phyloP scores from a whole-genome alignment of 208 protist genomes.

The Crithidia mellificae region DNA sequence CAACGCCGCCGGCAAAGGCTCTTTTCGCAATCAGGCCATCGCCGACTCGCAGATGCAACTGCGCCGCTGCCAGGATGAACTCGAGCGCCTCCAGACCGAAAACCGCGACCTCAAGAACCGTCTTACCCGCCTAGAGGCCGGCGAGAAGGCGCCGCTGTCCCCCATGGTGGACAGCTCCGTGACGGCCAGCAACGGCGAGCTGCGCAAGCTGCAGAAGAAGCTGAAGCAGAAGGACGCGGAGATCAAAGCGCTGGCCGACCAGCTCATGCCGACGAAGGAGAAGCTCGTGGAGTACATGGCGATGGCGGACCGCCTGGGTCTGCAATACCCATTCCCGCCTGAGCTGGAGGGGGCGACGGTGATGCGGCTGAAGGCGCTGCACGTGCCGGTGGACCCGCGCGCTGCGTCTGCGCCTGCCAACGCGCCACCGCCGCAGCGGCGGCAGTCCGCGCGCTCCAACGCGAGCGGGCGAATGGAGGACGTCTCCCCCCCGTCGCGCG shows the following conservation, averaged over 20 bases:
- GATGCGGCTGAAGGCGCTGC: constrained; percentile 59
- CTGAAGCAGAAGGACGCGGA: constrained; percentile 55
- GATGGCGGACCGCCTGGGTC: constrained; percentile 76
- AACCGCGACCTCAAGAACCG: constrained; percentile 28
- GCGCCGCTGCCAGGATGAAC: constrained; percentile 42
- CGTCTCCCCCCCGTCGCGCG: constrained; percentile 9
- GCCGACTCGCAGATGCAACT: constrained; percentile 44
- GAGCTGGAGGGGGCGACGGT: constrained; percentile 66
- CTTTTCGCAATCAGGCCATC: constrained; percentile 26
- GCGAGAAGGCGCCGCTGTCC: not conserved
- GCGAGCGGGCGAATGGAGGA: not conserved
- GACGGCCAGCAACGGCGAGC: constrained; percentile 7
- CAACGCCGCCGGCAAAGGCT: constrained; percentile 11
- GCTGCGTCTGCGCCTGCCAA: constrained; percentile 24
- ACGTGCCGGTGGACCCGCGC: constrained; percentile 28
- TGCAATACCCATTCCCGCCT: constrained; percentile 79
- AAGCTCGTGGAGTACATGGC: constrained; percentile 89
- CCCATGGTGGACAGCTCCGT: not conserved
- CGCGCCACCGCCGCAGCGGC: not conserved
- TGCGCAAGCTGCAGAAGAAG: constrained; percentile 31
- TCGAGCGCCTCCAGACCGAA: constrained; percentile 41
- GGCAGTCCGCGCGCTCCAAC: constrained; percentile 8
- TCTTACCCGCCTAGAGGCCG: constrained; percentile 4
- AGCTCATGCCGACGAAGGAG: constrained; percentile 83
- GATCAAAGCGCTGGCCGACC: constrained; percentile 51